phyloP scores from a whole-genome alignment of 2,329 filamentous ascomycete genomes.

The Ophiostoma triangulosporum region DNA sequence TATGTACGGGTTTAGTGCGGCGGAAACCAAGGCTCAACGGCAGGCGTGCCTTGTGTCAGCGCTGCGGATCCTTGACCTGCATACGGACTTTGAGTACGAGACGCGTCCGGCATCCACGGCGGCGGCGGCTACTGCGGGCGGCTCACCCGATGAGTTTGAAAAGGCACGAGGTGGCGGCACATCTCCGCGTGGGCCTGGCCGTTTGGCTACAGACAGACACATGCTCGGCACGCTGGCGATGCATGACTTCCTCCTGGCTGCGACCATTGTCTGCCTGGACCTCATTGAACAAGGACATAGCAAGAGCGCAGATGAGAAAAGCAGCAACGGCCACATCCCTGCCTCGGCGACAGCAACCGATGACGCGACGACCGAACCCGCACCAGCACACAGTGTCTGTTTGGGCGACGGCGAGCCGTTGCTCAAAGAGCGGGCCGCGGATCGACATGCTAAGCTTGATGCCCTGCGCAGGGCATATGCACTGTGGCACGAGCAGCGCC shows the following conservation, averaged over 20 bases:
- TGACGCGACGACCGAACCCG: not conserved
- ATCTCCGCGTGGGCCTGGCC: slow-evolving; percentile 25
- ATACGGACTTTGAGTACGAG: slow-evolving; percentile 33
- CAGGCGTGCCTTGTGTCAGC: slow-evolving; percentile 38
- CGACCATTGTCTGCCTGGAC: slow-evolving; percentile 45
- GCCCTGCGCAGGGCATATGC: slow-evolving; percentile 28
- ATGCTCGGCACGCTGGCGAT: slow-evolving; percentile 42
- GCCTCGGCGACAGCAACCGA: not conserved
- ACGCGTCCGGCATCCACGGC: slow-evolving; percentile 25
- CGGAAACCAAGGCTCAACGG: slow-evolving; percentile 29
- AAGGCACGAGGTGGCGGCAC: not conserved
- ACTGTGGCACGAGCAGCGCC: slow-evolving; percentile 30
- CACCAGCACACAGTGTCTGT: not conserved
- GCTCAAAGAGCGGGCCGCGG: slow-evolving; percentile 6
- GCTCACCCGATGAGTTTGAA: not conserved
- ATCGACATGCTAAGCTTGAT: slow-evolving; percentile 21
- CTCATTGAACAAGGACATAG: slow-evolving; percentile 22
- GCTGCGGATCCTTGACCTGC: slow-evolving; percentile 32
- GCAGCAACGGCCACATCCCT: not conserved
- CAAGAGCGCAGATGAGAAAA: not conserved
- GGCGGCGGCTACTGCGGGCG: not conserved
- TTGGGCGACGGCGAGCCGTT: not conserved
- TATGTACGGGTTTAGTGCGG: not conserved
- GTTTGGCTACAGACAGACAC: slow-evolving; percentile 39
- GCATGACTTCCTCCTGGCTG: slow-evolving; percentile 48